Percentiles rank a stretch among this genome's conserved stretches.
Evolutionary conservation across 1,284 basidiomycete species (phyloP).

Genomic region (Naganishia sp.): DNA sequence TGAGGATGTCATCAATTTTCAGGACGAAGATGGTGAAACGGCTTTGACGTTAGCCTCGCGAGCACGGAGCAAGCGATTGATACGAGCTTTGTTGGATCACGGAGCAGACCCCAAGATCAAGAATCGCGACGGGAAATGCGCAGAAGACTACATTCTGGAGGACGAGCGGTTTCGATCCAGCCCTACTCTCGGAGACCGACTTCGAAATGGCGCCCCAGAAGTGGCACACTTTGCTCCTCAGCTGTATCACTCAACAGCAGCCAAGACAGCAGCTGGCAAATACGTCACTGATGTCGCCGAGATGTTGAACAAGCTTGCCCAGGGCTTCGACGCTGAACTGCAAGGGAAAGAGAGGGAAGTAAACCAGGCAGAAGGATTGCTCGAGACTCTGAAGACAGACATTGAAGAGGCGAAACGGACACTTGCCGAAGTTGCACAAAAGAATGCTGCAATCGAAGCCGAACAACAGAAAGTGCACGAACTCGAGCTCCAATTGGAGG

Average conservation of each 20-base stretch:
- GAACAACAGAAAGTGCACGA: constrained; percentile 64
- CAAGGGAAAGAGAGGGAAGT: constrained; percentile 89
- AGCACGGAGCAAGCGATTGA: constrained; percentile 93
- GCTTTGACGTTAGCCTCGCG: constrained; percentile 95
- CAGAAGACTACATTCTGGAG: constrained; percentile 98
- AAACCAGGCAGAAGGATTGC: constrained; percentile 82
- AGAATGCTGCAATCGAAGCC: constrained; percentile 67
- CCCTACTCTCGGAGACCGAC: constrained; percentile 58
- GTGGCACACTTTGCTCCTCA: constrained; percentile 56
- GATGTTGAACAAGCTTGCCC: constrained; percentile 84
- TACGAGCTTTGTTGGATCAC: constrained; percentile 93
- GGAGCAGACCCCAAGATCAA: constrained; percentile 94
- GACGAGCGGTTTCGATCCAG: constrained; percentile 96
- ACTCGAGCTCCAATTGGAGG: constrained; percentile 67
- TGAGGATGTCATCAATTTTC: constrained; percentile 98
- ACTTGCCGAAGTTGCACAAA: constrained; percentile 67
- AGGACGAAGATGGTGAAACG: constrained; percentile 98
- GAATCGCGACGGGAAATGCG: constrained; percentile 94
- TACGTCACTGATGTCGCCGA: constrained; percentile 80
- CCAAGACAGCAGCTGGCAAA: constrained; percentile 80
- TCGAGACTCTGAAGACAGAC: constrained; percentile 86
- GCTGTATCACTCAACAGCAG: constrained; percentile 83
- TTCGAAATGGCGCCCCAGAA: constrained; percentile 27
- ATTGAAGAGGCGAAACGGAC: constrained; percentile 82
- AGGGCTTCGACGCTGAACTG: constrained; percentile 91